A percentile compares a stretch with the other conserved stretches of the same genome.
Conservation (phyloP, 2,329 filamentous ascomycete species). For the Talaromyces sp. region DNA sequence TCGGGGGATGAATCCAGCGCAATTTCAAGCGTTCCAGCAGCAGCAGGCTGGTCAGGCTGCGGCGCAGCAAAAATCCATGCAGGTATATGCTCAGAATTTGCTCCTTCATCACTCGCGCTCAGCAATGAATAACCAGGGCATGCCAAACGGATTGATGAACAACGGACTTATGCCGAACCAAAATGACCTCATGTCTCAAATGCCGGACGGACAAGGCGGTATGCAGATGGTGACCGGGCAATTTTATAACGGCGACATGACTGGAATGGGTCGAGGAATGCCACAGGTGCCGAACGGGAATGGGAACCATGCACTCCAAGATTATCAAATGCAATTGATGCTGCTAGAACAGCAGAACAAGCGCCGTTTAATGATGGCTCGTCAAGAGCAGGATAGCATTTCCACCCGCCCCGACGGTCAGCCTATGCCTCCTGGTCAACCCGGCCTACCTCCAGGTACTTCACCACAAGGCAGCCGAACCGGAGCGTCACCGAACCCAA, state of each 20-base stretch:
- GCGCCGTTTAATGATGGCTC: slow-evolving; percentile 63
- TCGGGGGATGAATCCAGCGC: slow-evolving; percentile 66
- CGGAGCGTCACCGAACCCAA: slow-evolving; percentile 59
- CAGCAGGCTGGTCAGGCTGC: slow-evolving; percentile 54
- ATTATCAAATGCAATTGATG: slow-evolving; percentile 70
- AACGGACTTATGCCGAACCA: slow-evolving; percentile 66
- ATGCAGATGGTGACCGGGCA: slow-evolving; percentile 40
- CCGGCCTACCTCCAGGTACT: slow-evolving; percentile 52
- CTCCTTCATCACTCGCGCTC: slow-evolving; percentile 72
- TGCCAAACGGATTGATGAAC: slow-evolving; percentile 68
- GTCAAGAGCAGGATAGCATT: slow-evolving; percentile 64
- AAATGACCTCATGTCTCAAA: slow-evolving; percentile 76
- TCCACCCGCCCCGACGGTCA: slow-evolving; percentile 48
- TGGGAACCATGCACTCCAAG: slow-evolving; percentile 62
- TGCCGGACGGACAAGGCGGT: slow-evolving; percentile 57
- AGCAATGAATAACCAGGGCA: slow-evolving; percentile 75
- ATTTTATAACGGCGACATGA: slow-evolving; percentile 63
- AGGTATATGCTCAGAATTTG: slow-evolving; percentile 81
- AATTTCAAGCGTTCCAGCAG: slow-evolving; percentile 66
- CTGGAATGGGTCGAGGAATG: slow-evolving; percentile 36
- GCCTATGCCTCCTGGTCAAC: slow-evolving; percentile 43
- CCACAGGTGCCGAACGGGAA: slow-evolving; percentile 36
- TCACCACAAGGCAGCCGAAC: slow-evolving; percentile 55
- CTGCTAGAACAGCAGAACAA: slow-evolving; percentile 67
- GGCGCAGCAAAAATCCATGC: slow-evolving; percentile 67